These are phyloP conservation scores for Bacidia gigantensis DNA, from an alignment of 495 filamentous ascomycete genomes.

Conservation along the genomic window DNA sequence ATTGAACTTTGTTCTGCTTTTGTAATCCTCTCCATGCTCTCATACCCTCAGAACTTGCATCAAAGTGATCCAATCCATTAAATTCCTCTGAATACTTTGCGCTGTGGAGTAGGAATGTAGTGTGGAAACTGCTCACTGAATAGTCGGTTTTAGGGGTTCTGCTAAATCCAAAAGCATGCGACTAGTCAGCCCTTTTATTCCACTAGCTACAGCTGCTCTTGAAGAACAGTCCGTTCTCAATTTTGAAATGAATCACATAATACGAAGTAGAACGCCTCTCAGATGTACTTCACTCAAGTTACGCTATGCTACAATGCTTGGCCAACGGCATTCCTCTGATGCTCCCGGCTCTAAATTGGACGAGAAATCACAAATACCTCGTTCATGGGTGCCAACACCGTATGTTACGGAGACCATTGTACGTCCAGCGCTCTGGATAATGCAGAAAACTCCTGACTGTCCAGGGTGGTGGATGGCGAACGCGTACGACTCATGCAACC, in stretches of 20 bases:
- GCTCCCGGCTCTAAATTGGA: neutral
- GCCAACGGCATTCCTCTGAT: conserved; percentile 26
- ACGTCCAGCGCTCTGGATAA: conserved; percentile 14
- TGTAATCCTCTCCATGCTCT: neutral
- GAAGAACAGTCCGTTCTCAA: too few species aligned
- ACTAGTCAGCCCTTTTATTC: too few species aligned
- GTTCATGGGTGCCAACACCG: conserved; percentile 50
- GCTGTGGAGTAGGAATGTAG: too few species aligned
- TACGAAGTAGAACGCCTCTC: neutral
- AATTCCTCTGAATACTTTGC: too few species aligned
- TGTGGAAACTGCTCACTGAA: too few species aligned
- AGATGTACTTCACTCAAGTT: neutral
- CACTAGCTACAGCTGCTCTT: too few species aligned
- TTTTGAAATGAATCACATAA: too few species aligned
- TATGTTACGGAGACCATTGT: conserved; percentile 73
- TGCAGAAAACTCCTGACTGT: conserved; percentile 26
- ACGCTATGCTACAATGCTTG: conserved; percentile 20
- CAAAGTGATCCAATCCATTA: neutral
- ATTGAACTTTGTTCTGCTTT: neutral
- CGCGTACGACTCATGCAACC: conserved; percentile 43
- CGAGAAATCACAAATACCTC: conserved; percentile 24
- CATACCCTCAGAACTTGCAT: neutral
- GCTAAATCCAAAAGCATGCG: too few species aligned
- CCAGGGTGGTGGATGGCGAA: conserved; percentile 81
- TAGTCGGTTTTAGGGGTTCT: too few species aligned